A percentile compares a stretch with the other conserved stretches of the same genome.
These are phyloP conservation scores for Kodamaea anthophila DNA, from an alignment of 1,139 yeast genomes.

Conservation along the genomic window DNA sequence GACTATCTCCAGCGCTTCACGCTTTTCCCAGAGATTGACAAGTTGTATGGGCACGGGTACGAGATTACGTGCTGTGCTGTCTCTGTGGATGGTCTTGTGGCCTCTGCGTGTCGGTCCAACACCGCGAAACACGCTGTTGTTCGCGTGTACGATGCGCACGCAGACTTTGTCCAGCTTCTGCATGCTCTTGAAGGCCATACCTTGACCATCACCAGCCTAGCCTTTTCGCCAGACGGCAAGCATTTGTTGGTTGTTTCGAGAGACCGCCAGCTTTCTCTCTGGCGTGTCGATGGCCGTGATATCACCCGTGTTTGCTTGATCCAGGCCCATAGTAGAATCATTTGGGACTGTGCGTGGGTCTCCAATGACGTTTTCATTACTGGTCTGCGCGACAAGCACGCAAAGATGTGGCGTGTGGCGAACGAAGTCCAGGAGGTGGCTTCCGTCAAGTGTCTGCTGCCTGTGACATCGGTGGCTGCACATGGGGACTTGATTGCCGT, in stretches of 20 bases:
- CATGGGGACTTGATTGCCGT: constrained; percentile 45
- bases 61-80: constrained; percentile 80
- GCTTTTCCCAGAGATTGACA: constrained; percentile 91
- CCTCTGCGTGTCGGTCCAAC: constrained; percentile 91
- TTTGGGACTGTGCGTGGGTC: constrained; percentile 94
- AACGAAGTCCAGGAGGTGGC: constrained; percentile 19
- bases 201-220: constrained; percentile 77
- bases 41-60: constrained; percentile 95
- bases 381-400: constrained; percentile 77
- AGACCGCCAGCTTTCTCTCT: constrained; percentile 80
- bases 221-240: constrained; percentile 67
- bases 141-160: constrained; percentile 59
- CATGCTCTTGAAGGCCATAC: constrained; percentile 56
- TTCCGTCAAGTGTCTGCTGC: constrained; percentile 37
- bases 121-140: constrained; percentile 79
- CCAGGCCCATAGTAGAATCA: constrained; percentile 79
- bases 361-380: constrained; percentile 48
- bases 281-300: constrained; percentile 42
- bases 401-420: constrained; percentile 61
- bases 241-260: constrained; percentile 78
- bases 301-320: constrained; percentile 36
- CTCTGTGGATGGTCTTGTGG: constrained; percentile 64
- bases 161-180: constrained; percentile 33
- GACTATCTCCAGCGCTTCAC: constrained; percentile 89
- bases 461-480: constrained; percentile 73